These are phyloP conservation scores for Dendrobium catenatum DNA, from an alignment of 106 monocot species.

Conservation along the genomic window DNA sequence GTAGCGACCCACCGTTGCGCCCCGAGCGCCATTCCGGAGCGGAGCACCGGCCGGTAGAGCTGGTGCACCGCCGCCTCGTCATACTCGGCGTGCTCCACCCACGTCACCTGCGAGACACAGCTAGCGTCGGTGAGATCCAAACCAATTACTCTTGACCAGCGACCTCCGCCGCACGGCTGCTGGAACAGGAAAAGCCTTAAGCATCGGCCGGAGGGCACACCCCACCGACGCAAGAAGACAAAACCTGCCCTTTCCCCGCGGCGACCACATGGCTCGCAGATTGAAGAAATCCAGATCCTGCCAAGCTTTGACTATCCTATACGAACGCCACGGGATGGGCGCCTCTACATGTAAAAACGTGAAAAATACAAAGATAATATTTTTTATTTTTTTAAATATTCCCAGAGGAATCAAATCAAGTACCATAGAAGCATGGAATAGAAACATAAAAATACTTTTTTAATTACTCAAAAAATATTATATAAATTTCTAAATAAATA, in stretches of 20 bases:
- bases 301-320: constrained; percentile 6
- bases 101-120: constrained; percentile 39
- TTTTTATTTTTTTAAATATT: not conserved
- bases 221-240: constrained; percentile 1
- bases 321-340: not conserved
- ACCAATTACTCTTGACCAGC: too few species aligned
- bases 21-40: constrained; percentile 46
- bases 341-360: not conserved
- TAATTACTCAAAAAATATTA: not conserved
- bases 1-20: constrained; percentile 44
- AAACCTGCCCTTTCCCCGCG: not conserved
- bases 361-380: not conserved
- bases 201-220: not conserved
- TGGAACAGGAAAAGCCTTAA: not conserved
- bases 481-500: too few species aligned
- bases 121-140: not conserved
- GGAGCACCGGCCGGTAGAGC: constrained; percentile 43
- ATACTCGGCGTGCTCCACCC: constrained; percentile 68
- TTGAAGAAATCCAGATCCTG: not conserved
- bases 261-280: constrained; percentile 4
- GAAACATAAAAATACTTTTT: constrained; percentile 6
- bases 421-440: constrained; percentile 19
- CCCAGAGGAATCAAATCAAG: constrained; percentile 8
- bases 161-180: not conserved
- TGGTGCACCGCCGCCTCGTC: constrained; percentile 46